phyloP scores from a whole-genome alignment of 371 early-diverging fungal species.

The Mortierella sp. region DNA sequence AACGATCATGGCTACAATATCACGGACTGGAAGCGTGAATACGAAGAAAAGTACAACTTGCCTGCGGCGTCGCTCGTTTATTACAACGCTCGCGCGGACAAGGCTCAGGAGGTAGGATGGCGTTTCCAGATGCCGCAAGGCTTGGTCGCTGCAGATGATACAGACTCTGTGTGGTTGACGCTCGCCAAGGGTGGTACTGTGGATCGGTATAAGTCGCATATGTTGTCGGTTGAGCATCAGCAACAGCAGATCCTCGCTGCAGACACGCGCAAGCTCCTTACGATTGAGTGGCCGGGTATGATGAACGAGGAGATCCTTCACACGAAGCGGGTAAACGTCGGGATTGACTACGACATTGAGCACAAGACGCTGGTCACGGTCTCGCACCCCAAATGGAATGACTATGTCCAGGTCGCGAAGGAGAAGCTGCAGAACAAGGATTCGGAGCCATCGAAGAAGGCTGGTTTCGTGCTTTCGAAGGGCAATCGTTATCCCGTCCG shows the following conservation, averaged over 20 bases:
- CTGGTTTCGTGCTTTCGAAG: slow-evolving; percentile 41
- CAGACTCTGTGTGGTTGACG: slow-evolving; percentile 37
- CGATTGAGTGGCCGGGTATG: slow-evolving; percentile 50
- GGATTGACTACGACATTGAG: slow-evolving; percentile 41
- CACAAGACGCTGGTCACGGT: slow-evolving; percentile 29
- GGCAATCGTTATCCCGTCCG: slow-evolving; percentile 37
- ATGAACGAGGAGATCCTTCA: slow-evolving; percentile 47
- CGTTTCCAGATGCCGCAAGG: slow-evolving; percentile 47
- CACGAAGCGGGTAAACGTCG: slow-evolving; percentile 39
- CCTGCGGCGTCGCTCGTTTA: slow-evolving; percentile 43
- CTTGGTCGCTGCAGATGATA: slow-evolving; percentile 13
- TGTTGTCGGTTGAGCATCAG: slow-evolving; percentile 46
- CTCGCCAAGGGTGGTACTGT: slow-evolving; percentile 47
- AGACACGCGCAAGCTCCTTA: slow-evolving; percentile 28
- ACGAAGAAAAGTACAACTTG: slow-evolving; percentile 53
- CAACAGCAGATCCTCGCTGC: slow-evolving; percentile 24
- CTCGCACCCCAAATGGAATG: slow-evolving; percentile 43
- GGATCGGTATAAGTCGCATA: slow-evolving; percentile 34
- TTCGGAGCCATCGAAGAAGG: slow-evolving; percentile 16
- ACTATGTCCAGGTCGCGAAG: slow-evolving; percentile 39
- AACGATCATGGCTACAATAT: slow-evolving; percentile 53
- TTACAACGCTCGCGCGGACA: slow-evolving; percentile 49
- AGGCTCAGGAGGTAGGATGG: slow-evolving; percentile 47
- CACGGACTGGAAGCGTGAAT: slow-evolving; percentile 53
- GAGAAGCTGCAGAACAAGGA: slow-evolving; percentile 25